Evolutionary conservation across 805 yeast species (phyloP).

Genomic region (Metschnikowia kunwiensis): DNA sequence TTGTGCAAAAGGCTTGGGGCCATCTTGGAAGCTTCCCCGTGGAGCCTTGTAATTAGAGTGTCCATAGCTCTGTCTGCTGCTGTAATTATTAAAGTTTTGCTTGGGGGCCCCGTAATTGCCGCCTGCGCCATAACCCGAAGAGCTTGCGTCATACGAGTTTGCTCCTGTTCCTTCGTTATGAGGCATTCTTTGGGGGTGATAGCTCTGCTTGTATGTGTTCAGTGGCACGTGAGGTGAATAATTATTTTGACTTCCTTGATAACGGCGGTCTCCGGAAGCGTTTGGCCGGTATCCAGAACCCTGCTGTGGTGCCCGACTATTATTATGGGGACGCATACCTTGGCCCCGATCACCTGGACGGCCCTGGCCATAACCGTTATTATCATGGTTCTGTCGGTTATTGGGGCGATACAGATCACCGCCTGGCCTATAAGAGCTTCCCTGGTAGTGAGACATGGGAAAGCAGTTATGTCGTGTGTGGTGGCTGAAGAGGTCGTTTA

Average conservation of each 20-base stretch:
- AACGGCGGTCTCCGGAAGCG: constrained; percentile 4
- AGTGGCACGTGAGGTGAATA: not conserved
- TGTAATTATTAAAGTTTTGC: not conserved
- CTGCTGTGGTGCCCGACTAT: constrained; percentile 3
- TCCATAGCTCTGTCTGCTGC: constrained; percentile 1
- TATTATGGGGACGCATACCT: constrained; percentile 4
- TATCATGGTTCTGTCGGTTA: constrained; percentile 1
- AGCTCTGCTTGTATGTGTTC: constrained; percentile 2
- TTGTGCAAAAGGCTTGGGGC: constrained; percentile 3
- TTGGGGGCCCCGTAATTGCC: not conserved
- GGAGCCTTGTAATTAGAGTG: not conserved
- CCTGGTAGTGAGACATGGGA: constrained; percentile 16
- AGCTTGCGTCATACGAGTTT: no score
- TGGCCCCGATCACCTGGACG: constrained; percentile 4
- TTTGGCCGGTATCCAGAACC: constrained; percentile 4
- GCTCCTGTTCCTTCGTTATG: no score
- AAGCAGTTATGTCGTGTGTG: no score
- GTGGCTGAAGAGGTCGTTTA: no score
- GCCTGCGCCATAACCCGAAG: no score
- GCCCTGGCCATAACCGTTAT: constrained; percentile 5
- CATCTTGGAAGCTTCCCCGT: constrained; percentile 1
- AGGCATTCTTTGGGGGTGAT: constrained; percentile 3
- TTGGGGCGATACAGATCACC: constrained; percentile 21
- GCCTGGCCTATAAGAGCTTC: constrained; percentile 15
- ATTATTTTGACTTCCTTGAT: constrained; percentile 5